phyloP scores from a whole-genome alignment of 2,329 filamentous ascomycete species.

The Pseudogymnoascus pannorum region DNA sequence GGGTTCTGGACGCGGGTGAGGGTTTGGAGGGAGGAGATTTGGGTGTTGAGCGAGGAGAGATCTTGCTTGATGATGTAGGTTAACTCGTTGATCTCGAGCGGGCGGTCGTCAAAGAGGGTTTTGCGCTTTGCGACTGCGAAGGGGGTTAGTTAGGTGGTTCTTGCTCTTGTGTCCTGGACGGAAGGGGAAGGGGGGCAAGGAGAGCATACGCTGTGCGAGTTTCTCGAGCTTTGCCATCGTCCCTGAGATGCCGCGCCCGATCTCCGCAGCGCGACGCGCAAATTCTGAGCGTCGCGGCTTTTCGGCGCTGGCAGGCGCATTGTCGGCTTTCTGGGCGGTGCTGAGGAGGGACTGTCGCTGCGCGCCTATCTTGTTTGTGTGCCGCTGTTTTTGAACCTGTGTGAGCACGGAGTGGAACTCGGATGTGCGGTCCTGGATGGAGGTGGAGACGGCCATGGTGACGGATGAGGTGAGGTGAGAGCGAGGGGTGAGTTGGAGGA shows the following conservation, averaged over 20 bases:
- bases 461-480: background rate
- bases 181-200: constrained; percentile 16
- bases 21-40: constrained; percentile 75
- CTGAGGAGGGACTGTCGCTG: constrained; percentile 76
- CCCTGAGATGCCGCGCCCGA: constrained; percentile 81
- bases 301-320: constrained; percentile 40
- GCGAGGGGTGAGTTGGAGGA: background rate
- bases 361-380: constrained; percentile 66
- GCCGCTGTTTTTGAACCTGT: constrained; percentile 75
- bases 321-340: constrained; percentile 61
- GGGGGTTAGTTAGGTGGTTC: constrained; percentile 10
- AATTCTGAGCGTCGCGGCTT: constrained; percentile 75
- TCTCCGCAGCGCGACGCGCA: constrained; percentile 82
- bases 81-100: constrained; percentile 93
- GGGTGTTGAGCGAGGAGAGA: constrained; percentile 73
- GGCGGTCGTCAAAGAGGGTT: constrained; percentile 93
- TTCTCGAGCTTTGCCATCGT: constrained; percentile 96
- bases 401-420: constrained; percentile 90
- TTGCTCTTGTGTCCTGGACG: background rate
- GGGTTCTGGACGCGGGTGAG: constrained; percentile 73
- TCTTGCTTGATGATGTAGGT: constrained; percentile 99
- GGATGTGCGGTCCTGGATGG: constrained; percentile 91
- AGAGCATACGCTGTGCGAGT: constrained; percentile 72
- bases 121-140: constrained; percentile 79
- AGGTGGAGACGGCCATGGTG: constrained; percentile 53